phyloP scores from a whole-genome alignment of 495 filamentous ascomycete species.

The Chlorociboria aeruginascens region DNA sequence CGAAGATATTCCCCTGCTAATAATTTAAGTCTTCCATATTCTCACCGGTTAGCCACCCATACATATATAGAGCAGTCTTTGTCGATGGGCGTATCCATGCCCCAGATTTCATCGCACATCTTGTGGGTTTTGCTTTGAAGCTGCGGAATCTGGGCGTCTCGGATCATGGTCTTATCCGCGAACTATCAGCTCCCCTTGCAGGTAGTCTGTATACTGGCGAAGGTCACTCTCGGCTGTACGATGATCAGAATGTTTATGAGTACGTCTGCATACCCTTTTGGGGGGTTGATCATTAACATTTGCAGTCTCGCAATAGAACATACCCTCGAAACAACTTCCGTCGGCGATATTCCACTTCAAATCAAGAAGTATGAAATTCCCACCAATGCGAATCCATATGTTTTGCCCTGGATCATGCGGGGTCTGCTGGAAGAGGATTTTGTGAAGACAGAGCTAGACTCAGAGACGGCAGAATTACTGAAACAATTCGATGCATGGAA shows the following conservation, averaged over 20 bases:
- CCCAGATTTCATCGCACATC: conserved; percentile 83
- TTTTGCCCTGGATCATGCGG: conserved; percentile 87
- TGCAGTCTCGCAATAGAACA: conserved; percentile 67
- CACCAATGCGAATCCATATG: conserved; percentile 59
- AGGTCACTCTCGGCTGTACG: conserved; percentile 87
- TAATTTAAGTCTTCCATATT: conserved; percentile 63
- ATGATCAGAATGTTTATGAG: conserved; percentile 83
- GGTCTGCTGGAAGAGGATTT: conserved; percentile 86
- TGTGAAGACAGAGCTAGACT: conserved; percentile 64
- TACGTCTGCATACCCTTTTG: conserved; percentile 26
- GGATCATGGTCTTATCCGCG: conserved; percentile 87
- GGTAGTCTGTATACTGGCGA: conserved; percentile 87
- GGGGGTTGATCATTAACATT: not conserved
- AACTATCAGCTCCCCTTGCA: conserved; percentile 77
- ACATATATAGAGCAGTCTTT: conserved; percentile 87
- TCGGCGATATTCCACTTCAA: conserved; percentile 40
- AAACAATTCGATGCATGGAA: conserved; percentile 90
- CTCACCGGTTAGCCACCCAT: conserved; percentile 70
- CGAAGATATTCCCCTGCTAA: not conserved
- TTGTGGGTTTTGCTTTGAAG: conserved; percentile 88
- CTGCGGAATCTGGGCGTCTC: conserved; percentile 83
- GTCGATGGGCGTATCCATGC: conserved; percentile 88
- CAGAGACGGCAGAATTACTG: conserved; percentile 69
- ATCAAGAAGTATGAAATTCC: conserved; percentile 36
- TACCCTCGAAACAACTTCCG: conserved; percentile 68